Evolutionary conservation across 495 filamentous ascomycete genomes (phyloP).

Genomic region (Hapsidospora chrysogenum): DNA sequence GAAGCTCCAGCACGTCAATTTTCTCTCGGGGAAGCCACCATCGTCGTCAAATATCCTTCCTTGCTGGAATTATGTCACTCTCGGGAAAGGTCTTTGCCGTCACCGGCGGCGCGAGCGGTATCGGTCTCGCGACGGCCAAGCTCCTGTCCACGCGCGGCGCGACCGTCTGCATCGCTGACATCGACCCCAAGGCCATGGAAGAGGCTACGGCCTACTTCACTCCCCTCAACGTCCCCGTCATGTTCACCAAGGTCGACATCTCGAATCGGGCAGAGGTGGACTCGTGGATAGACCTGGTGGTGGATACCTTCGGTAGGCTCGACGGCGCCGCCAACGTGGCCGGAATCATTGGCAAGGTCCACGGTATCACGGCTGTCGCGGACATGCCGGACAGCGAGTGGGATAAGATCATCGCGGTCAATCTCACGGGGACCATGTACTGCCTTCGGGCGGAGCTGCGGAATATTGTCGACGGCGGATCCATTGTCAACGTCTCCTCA

Average conservation of each 20-base stretch:
- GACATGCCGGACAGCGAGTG: conserved; percentile 29
- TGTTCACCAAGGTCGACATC: conserved; percentile 14
- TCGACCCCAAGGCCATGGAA: conserved; percentile 21
- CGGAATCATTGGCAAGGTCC: conserved; percentile 21
- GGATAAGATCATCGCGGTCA: conserved; percentile 35
- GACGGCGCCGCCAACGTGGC: conserved; percentile 45
- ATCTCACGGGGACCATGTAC: conserved; percentile 40
- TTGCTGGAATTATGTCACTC: no score
- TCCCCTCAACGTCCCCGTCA: conserved; percentile 10
- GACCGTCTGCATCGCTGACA: conserved; percentile 33
- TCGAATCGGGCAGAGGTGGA: conserved; percentile 16
- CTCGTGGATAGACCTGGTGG: conserved; percentile 16
- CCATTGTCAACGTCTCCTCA: conserved; percentile 43
- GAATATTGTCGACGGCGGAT: conserved; percentile 24
- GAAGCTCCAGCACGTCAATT: no score
- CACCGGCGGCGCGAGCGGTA: conserved; percentile 38
- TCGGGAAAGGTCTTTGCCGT: conserved; percentile 35
- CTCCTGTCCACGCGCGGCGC: conserved; percentile 31
- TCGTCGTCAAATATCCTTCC: no score
- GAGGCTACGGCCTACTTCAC: conserved; percentile 12
- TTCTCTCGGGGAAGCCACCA: no score
- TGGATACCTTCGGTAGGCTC: conserved; percentile 19
- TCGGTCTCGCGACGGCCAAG: conserved; percentile 39
- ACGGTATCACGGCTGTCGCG: conserved; percentile 13
- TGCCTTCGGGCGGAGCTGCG: conserved; percentile 37